A percentile compares a stretch with the other conserved stretches of the same genome.
Evolutionary conservation across 2,329 filamentous ascomycete genomes (phyloP).

Genomic region (Bipolaris bicolor): DNA sequence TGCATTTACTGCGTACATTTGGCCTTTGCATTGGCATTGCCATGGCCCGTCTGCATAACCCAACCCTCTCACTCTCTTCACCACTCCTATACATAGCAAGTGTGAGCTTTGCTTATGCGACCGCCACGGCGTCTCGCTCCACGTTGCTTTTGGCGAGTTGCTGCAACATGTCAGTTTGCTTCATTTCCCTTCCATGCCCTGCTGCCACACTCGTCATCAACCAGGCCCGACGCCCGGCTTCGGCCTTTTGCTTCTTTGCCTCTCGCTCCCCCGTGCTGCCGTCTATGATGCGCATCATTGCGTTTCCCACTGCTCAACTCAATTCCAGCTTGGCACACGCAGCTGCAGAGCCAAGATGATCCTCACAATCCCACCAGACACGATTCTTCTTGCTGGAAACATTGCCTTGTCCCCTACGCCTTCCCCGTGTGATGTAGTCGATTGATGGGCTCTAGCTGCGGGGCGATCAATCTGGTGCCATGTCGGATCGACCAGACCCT

Average conservation of each 20-base stretch:
- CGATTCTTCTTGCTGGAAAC: not conserved
- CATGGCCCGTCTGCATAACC: not conserved
- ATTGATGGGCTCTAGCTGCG: slow-evolving; percentile 6
- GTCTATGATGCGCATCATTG: not conserved
- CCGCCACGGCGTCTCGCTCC: not conserved
- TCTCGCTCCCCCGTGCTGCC: not conserved
- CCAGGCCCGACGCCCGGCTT: not conserved
- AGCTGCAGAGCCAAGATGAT: not conserved
- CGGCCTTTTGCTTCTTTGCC: not conserved
- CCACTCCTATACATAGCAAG: not conserved
- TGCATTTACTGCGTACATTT: not conserved
- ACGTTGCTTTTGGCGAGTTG: not conserved
- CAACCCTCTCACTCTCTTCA: not conserved
- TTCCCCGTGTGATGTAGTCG: slow-evolving; percentile 1
- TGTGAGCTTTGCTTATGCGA: slow-evolving; percentile 1
- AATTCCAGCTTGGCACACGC: not conserved
- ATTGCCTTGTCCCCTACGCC: not conserved
- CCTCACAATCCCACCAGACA: not conserved
- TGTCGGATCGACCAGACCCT: slow-evolving; percentile 19
- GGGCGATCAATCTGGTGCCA: slow-evolving; percentile 16
- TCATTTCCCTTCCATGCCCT: not conserved
- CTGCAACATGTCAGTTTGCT: not conserved
- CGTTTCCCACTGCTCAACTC: not conserved
- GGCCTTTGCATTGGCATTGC: not conserved
- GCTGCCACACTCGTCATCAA: slow-evolving; percentile 1